Percentiles rank a stretch among this genome's conserved stretches.
phyloP scores from a whole-genome alignment of 202 grass and related monocot genomes.

The Musa balbisiana region DNA sequence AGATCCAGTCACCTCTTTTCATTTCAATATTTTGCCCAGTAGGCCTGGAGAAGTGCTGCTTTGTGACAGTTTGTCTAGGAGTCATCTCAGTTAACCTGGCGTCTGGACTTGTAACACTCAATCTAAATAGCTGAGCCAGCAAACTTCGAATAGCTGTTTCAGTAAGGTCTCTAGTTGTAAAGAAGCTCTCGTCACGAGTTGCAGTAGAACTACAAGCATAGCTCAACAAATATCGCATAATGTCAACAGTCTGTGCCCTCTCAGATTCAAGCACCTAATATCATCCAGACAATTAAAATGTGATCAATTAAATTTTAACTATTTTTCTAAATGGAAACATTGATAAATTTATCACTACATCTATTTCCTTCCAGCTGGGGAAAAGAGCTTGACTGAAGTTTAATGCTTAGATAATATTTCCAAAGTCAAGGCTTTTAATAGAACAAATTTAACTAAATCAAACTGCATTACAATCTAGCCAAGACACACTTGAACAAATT shows the following conservation, averaged over 20 bases:
- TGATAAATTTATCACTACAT: background rate
- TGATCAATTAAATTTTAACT: background rate
- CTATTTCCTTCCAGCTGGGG: too few species aligned
- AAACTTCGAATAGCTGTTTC: constrained; percentile 59
- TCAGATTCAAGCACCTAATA: constrained; percentile 42
- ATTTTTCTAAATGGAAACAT: background rate
- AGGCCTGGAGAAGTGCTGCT: constrained; percentile 37
- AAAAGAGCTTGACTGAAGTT: too few species aligned
- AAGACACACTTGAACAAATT: too few species aligned
- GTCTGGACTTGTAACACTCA: constrained; percentile 21
- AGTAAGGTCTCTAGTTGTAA: constrained; percentile 43
- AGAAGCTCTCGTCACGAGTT: constrained; percentile 7
- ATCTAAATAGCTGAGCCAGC: constrained; percentile 56
- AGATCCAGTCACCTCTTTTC: constrained; percentile 93
- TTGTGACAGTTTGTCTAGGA: constrained; percentile 14
- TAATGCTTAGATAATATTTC: too few species aligned
- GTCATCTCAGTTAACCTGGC: constrained; percentile 30
- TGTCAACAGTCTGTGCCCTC: constrained; percentile 67
- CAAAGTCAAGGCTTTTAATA: too few species aligned
- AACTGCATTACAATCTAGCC: too few species aligned
- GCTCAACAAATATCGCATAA: constrained; percentile 78
- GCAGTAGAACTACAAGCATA: constrained; percentile 39
- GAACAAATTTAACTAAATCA: too few species aligned
- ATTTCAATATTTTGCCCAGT: constrained; percentile 58
- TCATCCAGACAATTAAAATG: background rate